Evolutionary conservation across 495 filamentous ascomycete species (phyloP), one percentile per base, ranked within the genome.

Genomic region (Bryoglossum gracile): DNA sequence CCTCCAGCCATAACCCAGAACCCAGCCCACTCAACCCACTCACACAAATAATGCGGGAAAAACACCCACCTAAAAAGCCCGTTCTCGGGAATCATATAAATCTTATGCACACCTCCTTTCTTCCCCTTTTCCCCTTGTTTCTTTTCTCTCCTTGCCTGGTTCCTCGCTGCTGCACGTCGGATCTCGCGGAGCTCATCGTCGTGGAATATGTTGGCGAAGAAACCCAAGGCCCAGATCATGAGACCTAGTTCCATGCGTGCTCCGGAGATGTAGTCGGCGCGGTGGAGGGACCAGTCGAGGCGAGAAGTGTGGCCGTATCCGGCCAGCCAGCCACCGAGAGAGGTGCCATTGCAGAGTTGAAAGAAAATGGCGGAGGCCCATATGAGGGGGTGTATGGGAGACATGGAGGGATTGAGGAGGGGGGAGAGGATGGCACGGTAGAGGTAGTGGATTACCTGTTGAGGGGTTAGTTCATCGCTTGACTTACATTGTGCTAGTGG

Each of bases 1-100:
- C 58, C 17, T 49, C 72, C 74, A 58, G 65, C 80, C 59, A 83
- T 67, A 62, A 95, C 76, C 63, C 79, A 89, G 60, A 88, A 98
- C 0, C 92, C 92, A 16, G 74, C 59, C 92, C 94, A 97, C 69
- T 98, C 94, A 41, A 95, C 65, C 92, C 92, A 98, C 73, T 98
- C 92, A 52, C 80, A 84, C 40, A 92, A 75, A 62, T 94, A 97
- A 62, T 98, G 94, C 50, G 92, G 89, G 68, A 84, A 94, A 45
- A 97, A 74, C 59, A 95, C 77, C 48, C 74, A 82, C 41, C 68
- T 69, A 68, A 98, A 98, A 33, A 95, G 67, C 2, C 90, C 90
- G 32, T 82, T 80, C 50, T 82, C 67, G 0, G 94, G 94, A 38
- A 98, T 78, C 66, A 84, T 81, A 62, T 98, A 98, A 46, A 94